Base-by-base conservation (phyloP, 768 basidiomycete genomes). In the Mrakia frigida region DNA sequence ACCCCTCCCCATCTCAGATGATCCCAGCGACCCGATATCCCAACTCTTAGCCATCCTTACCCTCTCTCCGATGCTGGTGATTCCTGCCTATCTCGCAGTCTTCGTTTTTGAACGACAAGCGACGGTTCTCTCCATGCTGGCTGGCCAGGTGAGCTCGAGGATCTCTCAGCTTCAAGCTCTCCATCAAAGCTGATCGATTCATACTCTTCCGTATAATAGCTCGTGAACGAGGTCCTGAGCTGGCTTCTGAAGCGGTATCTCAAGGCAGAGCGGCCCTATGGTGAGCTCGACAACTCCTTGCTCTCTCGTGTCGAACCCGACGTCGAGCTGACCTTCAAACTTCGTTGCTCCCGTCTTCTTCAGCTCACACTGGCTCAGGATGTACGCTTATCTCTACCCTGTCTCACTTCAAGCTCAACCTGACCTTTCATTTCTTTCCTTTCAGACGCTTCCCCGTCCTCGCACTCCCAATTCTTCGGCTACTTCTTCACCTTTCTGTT, bases 401-500 rank as follows among this genome's bases (percentile, higher is more conserved):
- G 18, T 37, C 31, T 3, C 46, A 2, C 21, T 21, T 18, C 46
- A 31, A 65, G 6, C 25, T 46, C 35, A 23, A 41, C 0, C 37
- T 46, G 35, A 39, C 18, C 52, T 71, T 0, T n/a, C 25, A 18
- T 31, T 39, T 35, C 46, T 50, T 65, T 7, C 1, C 39, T 0
- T 25, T 6, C 35, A 74, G 65, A 78, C 56, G 77, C 77, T n/a
- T 74, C 73, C 4, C 77, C 77, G 21, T 70, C 65, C 25, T 74
- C 73, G 2, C 77, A 78, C 43, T 7, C 67, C 16, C 77, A 78
- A 23, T 78, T 78, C 69, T 78, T 78, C n/a, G 77, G 77, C 59
- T 78, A 61, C 56, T 70, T 78, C 28, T 46, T 78, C 69, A 56
- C 77, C 56, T 78, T 70, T 35, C 46, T 78, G 33, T 21, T 13